Conservation (phyloP, 108 stramenopile species). For the Pseudonitzschia multiseries region DNA sequence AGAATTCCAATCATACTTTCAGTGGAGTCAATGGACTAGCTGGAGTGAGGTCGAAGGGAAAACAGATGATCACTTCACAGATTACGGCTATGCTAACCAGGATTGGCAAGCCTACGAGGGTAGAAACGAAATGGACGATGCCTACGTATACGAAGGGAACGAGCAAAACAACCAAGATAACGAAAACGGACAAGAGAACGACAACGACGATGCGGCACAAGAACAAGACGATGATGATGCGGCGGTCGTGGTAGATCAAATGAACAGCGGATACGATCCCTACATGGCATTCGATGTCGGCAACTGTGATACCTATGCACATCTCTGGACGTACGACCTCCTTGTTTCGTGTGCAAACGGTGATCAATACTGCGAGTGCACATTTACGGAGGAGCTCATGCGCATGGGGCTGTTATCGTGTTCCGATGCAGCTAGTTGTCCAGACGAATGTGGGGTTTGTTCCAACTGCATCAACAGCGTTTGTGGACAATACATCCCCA, state of each 20-base stretch:
- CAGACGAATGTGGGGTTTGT: conserved; percentile 50
- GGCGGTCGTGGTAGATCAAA: conserved; percentile 5
- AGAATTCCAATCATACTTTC: not conserved
- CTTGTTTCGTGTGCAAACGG: conserved; percentile 47
- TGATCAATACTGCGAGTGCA: conserved; percentile 45
- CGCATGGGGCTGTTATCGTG: conserved; percentile 46
- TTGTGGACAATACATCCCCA: conserved; percentile 11
- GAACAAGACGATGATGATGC: not conserved
- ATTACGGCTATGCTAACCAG: not conserved
- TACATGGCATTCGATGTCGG: conserved; percentile 46
- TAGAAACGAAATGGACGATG: conserved; percentile 2
- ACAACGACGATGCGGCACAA: not conserved
- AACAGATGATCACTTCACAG: not conserved
- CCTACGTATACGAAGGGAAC: not conserved
- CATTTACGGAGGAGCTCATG: conserved; percentile 51
- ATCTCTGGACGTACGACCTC: conserved; percentile 69
- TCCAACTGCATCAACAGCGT: conserved; percentile 40
- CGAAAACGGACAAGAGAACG: not conserved
- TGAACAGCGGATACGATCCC: conserved; percentile 17
- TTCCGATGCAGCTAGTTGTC: conserved; percentile 40
- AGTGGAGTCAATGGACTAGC: not conserved
- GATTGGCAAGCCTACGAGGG: no score
- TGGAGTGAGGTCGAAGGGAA: not conserved
- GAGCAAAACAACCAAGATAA: no score
- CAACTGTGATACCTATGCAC: conserved; percentile 53